A percentile compares a stretch with the other conserved stretches of the same genome.
phyloP scores from a whole-genome alignment of 108 stramenopile genomes.

The Skeletonema costatum region DNA sequence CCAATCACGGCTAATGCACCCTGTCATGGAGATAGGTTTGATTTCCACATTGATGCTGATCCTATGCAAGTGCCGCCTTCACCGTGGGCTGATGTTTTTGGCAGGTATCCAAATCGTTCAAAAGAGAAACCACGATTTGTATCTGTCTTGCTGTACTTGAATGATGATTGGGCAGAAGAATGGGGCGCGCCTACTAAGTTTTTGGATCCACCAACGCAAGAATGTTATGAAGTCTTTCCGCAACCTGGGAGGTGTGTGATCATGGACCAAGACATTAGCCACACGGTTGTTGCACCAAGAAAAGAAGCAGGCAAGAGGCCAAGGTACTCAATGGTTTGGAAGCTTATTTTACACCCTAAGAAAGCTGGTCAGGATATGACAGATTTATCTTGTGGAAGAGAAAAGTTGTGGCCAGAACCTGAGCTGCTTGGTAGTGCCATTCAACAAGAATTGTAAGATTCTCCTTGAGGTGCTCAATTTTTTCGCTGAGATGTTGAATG shows the following conservation, averaged over 20 bases:
- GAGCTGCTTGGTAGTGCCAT: conserved; percentile 48
- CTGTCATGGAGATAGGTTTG: conserved; percentile 54
- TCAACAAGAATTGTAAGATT: not conserved
- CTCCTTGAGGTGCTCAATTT: not conserved
- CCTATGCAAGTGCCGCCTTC: conserved; percentile 62
- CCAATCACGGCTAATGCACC: conserved; percentile 80
- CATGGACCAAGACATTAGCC: conserved; percentile 72
- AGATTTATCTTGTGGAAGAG: conserved; percentile 30
- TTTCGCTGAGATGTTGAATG: conserved; percentile 3
- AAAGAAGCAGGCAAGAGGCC: conserved; percentile 58
- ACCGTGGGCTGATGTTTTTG: conserved; percentile 75
- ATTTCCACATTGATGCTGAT: conserved; percentile 79
- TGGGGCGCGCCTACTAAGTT: conserved; percentile 75
- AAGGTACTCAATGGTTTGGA: conserved; percentile 78
- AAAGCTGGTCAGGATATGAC: conserved; percentile 55
- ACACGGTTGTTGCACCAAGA: conserved; percentile 67
- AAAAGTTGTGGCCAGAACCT: conserved; percentile 39
- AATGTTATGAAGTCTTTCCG: conserved; percentile 45
- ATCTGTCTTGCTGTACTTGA: conserved; percentile 71
- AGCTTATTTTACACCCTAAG: conserved; percentile 72
- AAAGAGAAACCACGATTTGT: conserved; percentile 72
- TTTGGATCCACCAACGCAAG: conserved; percentile 64
- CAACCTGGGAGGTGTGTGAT: conserved; percentile 62
- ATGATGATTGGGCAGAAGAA: conserved; percentile 58
- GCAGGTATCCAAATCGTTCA: conserved; percentile 64